Evolutionary conservation across 2,329 filamentous ascomycete species (phyloP).

Genomic region (Rhynchosporium secalis): DNA sequence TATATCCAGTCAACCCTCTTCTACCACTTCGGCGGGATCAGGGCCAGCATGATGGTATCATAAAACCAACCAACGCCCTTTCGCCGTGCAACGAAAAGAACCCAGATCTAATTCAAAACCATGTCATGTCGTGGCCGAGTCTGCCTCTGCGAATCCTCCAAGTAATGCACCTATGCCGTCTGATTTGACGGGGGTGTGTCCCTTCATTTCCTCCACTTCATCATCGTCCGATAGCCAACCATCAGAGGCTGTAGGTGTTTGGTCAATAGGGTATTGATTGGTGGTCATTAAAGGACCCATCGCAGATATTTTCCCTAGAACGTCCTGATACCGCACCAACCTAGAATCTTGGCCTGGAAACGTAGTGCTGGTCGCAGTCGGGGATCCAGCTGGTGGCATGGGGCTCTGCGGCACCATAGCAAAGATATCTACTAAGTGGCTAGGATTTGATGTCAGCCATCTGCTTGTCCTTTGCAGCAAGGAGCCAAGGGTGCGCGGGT

Average conservation of each 20-base stretch:
- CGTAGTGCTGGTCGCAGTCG: constrained; percentile 40
- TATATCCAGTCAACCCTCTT: constrained; percentile 33
- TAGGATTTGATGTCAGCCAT: constrained; percentile 39
- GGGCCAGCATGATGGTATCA: constrained; percentile 35
- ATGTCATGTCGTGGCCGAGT: constrained; percentile 37
- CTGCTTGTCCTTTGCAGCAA: constrained; percentile 14
- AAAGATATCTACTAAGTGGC: constrained; percentile 68
- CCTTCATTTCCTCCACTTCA: constrained; percentile 36
- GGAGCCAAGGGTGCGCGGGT: constrained; percentile 17
- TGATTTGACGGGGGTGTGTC: constrained; percentile 37
- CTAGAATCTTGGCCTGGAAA: constrained; percentile 57
- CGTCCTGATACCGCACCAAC: constrained; percentile 59
- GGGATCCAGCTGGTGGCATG: constrained; percentile 38
- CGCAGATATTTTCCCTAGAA: constrained; percentile 58
- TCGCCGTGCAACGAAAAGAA: constrained; percentile 36
- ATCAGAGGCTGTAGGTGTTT: constrained; percentile 37
- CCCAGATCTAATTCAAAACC: constrained; percentile 27
- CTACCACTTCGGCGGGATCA: constrained; percentile 28
- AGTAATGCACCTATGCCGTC: constrained; percentile 39
- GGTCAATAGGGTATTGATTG: constrained; percentile 36
- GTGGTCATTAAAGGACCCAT: constrained; percentile 46
- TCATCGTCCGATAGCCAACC: constrained; percentile 48
- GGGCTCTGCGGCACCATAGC: constrained; percentile 56
- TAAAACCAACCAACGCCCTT: constrained; percentile 34
- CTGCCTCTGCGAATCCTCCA: constrained; percentile 40